Base-by-base conservation (phyloP, 177 flowering plant genomes). In the Vitis hybrid region DNA sequence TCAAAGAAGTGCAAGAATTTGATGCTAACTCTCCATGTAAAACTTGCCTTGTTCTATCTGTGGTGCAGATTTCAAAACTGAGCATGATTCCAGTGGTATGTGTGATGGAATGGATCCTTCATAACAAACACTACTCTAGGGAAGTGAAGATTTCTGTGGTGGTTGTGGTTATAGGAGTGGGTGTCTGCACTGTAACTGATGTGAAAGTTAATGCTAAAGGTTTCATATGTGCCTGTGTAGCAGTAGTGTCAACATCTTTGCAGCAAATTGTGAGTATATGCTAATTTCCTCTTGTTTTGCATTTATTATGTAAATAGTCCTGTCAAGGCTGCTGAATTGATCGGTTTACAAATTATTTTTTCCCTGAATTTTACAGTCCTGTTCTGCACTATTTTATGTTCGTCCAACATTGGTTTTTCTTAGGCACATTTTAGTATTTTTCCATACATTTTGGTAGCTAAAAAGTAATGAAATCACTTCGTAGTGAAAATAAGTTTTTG, bases 11-110 rank as follows among this genome's bases (percentile, higher is more conserved):
- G 46, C 30, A 27, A 40, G 7, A 40, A 40, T 40, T 40, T 40
- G 46, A 40, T 40, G 46, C 46, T 40, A 40, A 40, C 6, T 40
- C 46, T 40, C 46, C 46, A 40, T 7, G 8, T 7, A 6, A 40
- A 40, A 40, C 27, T 21, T 9, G 8, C 6, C 40, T 50, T 14
- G 9, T 65, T 57, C 6, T 60, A 21, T 32, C 59, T 63, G 18
- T 74, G 50, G 46, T 71, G 65, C 77, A 94, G 98, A 94, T 92
- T 70, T 94, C 98, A 35, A 94, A 94, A 75, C 79, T 94, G 59
- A 92, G 98, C 84, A 91, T 93, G 97, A 93, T 93, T 75, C 97
- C 98, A 0, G 98, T 93, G 50, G 98, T 93, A n/a, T 93, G 98
- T 60, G 79, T 93, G 15, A 84, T 91, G 95, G 98, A 93, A 66